phyloP scores from a whole-genome alignment of 768 basidiomycete species.

The Termitomyces sp. region DNA sequence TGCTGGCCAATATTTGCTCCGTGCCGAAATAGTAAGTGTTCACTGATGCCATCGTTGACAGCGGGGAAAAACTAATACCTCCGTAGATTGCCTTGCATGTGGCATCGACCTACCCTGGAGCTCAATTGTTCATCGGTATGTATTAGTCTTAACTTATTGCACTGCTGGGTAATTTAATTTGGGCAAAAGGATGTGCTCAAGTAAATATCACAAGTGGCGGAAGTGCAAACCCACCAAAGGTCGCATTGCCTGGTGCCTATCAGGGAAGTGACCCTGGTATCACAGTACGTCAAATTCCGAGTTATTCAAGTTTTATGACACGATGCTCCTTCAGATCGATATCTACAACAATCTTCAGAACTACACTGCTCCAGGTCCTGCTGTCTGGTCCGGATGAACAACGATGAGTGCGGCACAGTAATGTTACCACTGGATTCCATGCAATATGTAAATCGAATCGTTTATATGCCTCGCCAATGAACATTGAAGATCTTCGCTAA shows the following conservation, averaged over 20 bases:
- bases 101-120: constrained; percentile 42
- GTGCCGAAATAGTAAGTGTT: constrained; percentile 41
- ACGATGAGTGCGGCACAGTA: neutral
- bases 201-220: constrained; percentile 43
- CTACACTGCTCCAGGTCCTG: constrained; percentile 39
- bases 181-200: constrained; percentile 41
- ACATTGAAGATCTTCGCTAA: no score
- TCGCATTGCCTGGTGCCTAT: constrained; percentile 48
- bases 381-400: constrained; percentile 37
- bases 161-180: neutral
- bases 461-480: neutral
- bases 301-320: neutral
- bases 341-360: constrained; percentile 55
- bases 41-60: neutral
- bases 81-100: constrained; percentile 33
- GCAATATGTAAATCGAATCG: neutral
- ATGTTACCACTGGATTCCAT: neutral
- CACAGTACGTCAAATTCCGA: constrained; percentile 26
- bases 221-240: constrained; percentile 43
- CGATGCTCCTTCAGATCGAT: constrained; percentile 30
- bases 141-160: neutral
- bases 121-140: constrained; percentile 45
- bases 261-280: constrained; percentile 45
- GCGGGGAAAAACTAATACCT: neutral
- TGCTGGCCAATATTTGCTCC: constrained; percentile 47